Evolutionary conservation across 352 stramenopile species (phyloP).

Genomic region (Pythium oligandrum): DNA sequence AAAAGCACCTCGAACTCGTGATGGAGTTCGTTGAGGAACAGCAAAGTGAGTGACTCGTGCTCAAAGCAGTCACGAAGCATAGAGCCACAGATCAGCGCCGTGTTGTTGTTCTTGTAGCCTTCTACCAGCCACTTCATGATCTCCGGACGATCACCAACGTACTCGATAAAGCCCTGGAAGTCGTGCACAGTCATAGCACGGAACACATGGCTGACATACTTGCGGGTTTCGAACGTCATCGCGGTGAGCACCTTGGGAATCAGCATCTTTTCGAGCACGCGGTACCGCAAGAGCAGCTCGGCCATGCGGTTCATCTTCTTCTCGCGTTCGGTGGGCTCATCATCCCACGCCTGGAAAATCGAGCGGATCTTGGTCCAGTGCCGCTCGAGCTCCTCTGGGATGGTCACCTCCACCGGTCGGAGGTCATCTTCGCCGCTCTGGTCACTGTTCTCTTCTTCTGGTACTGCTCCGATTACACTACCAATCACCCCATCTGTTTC

Average conservation of each 20-base stretch:
- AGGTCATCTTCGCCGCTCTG: slow-evolving; percentile 43
- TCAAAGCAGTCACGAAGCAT: slow-evolving; percentile 84
- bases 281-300: slow-evolving; percentile 65
- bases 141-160: slow-evolving; percentile 50
- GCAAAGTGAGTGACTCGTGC: slow-evolving; percentile 45
- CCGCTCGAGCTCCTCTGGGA: slow-evolving; percentile 68
- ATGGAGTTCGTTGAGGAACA: slow-evolving; percentile 60
- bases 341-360: slow-evolving; percentile 74
- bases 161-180: slow-evolving; percentile 51
- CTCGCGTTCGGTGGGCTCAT: slow-evolving; percentile 58
- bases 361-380: slow-evolving; percentile 71
- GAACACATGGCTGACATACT: slow-evolving; percentile 77
- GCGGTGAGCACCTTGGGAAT: slow-evolving; percentile 62
- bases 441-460: slow-evolving; percentile 51
- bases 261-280: slow-evolving; percentile 68
- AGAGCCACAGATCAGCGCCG: slow-evolving; percentile 65
- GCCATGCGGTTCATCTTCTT: slow-evolving; percentile 81
- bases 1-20: slow-evolving; percentile 63
- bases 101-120: slow-evolving; percentile 69
- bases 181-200: slow-evolving; percentile 74
- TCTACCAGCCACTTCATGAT: slow-evolving; percentile 74
- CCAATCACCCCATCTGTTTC: no score
- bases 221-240: slow-evolving; percentile 80
- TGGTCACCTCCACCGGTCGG: slow-evolving; percentile 38
- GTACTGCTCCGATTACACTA: not conserved